Evolutionary conservation across 345 rosid species (phyloP).

Genomic region (Bruguiera sexangula): DNA sequence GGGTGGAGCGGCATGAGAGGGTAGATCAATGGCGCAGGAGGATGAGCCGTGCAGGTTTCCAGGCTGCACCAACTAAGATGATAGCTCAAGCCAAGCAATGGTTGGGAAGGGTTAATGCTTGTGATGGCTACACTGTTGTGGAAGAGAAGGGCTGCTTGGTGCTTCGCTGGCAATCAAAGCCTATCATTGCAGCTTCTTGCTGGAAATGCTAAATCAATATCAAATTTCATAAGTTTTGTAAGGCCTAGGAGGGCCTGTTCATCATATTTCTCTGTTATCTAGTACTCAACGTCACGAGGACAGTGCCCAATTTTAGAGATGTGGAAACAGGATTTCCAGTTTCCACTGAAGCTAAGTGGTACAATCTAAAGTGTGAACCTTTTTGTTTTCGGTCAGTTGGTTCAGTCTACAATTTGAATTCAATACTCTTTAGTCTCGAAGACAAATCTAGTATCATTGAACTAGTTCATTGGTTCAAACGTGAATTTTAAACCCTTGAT

Average conservation of each 20-base stretch:
- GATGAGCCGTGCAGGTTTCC: slow-evolving; percentile 72
- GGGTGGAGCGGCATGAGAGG: slow-evolving; percentile 62
- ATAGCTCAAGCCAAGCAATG: slow-evolving; percentile 50
- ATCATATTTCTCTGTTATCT: too few species aligned
- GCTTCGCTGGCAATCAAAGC: slow-evolving; percentile 65
- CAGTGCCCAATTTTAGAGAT: too few species aligned
- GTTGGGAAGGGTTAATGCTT: slow-evolving; percentile 38
- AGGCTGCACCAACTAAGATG: slow-evolving; percentile 51
- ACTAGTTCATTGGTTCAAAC: too few species aligned
- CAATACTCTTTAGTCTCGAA: too few species aligned
- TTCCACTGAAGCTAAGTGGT: too few species aligned
- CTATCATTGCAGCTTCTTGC: slow-evolving; percentile 61
- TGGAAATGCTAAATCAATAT: slow-evolving; percentile 46
- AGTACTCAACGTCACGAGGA: too few species aligned
- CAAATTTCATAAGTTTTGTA: background rate
- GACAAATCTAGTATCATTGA: too few species aligned
- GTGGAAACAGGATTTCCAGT: too few species aligned
- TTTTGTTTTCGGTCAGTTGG: too few species aligned
- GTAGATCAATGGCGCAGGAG: slow-evolving; percentile 64
- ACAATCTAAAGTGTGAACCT: too few species aligned
- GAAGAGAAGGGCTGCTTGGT: slow-evolving; percentile 69
- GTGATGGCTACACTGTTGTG: slow-evolving; percentile 49
- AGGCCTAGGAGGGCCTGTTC: too few species aligned
- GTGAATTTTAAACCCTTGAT: background rate
- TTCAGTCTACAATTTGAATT: too few species aligned